Evolutionary conservation across 148 eudicot species (phyloP).

Genomic region (Drosera capensis): DNA sequence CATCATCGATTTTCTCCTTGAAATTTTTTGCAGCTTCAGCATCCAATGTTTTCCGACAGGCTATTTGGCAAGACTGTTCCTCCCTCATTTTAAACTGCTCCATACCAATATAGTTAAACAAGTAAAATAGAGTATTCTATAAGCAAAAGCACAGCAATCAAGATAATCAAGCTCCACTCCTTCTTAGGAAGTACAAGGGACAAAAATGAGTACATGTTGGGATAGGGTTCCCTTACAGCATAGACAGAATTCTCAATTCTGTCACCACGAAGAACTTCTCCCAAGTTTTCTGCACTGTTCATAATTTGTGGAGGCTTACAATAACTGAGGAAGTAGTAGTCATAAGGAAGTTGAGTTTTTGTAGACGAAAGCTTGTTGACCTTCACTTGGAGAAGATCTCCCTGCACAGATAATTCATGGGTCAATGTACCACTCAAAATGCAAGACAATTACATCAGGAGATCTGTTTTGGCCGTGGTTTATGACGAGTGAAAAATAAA

Average conservation of each 20-base stretch:
- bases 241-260: neutral
- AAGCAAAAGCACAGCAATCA: neutral
- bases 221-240: neutral
- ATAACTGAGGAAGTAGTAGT: constrained; percentile 36
- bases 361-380: constrained; percentile 45
- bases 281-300: constrained; percentile 43
- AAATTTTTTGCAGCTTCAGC: constrained; percentile 36
- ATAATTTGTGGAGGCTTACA: constrained; percentile 29
- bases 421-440: too few species aligned
- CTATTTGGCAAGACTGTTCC: constrained; percentile 30
- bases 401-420: constrained; percentile 25
- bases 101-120: neutral
- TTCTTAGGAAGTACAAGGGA: neutral
- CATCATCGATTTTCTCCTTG: constrained; percentile 47
- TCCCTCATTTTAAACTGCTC: constrained; percentile 41
- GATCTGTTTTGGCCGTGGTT: too few species aligned
- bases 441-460: too few species aligned
- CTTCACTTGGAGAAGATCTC: constrained; percentile 44
- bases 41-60: constrained; percentile 22
- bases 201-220: neutral
- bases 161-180: neutral
- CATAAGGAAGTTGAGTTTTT: constrained; percentile 49
- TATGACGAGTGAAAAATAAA: too few species aligned
- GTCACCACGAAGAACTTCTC: constrained; percentile 13
- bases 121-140: neutral